A percentile compares a stretch with the other conserved stretches of the same genome.
phyloP scores from a whole-genome alignment of 805 yeast genomes.

The Saturnispora gosingensis region DNA sequence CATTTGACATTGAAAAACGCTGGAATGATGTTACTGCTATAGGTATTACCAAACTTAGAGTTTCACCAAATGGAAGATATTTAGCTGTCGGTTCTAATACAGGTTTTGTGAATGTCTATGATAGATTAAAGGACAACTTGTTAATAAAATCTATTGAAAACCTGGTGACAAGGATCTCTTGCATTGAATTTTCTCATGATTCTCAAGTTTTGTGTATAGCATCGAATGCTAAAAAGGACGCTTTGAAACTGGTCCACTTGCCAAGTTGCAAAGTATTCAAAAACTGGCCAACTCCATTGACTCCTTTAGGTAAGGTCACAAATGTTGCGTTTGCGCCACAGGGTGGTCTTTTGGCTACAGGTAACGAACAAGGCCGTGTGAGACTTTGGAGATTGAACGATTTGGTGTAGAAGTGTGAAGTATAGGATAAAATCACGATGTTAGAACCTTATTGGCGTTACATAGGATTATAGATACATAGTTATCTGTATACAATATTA shows the following conservation, averaged over 20 bases:
- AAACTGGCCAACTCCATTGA: slow-evolving; percentile 96
- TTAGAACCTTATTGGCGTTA: not conserved
- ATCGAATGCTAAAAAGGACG: slow-evolving; percentile 76
- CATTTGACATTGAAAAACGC: slow-evolving; percentile 43
- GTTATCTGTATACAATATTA: not conserved
- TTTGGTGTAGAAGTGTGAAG: not conserved
- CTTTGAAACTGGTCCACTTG: slow-evolving; percentile 76
- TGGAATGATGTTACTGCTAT: slow-evolving; percentile 87
- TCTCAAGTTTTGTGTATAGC: slow-evolving; percentile 86
- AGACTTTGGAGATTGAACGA: slow-evolving; percentile 66
- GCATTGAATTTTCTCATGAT: slow-evolving; percentile 67
- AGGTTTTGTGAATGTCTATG: slow-evolving; percentile 87
- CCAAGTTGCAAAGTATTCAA: slow-evolving; percentile 80
- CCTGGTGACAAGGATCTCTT: slow-evolving; percentile 70
- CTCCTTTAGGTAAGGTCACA: slow-evolving; percentile 94
- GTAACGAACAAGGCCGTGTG: slow-evolving; percentile 84
- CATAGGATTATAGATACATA: not conserved
- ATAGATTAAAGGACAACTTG: slow-evolving; percentile 35
- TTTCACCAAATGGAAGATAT: slow-evolving; percentile 54
- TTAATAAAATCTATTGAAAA: slow-evolving; percentile 67
- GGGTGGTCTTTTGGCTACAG: slow-evolving; percentile 76
- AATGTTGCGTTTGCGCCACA: slow-evolving; percentile 69
- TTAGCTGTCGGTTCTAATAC: slow-evolving; percentile 81
- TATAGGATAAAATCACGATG: not conserved
- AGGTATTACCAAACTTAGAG: slow-evolving; percentile 67